These are phyloP conservation scores for Oenanthe javanica DNA, from an alignment of 140 eudicot genomes.

Conservation along the genomic window DNA sequence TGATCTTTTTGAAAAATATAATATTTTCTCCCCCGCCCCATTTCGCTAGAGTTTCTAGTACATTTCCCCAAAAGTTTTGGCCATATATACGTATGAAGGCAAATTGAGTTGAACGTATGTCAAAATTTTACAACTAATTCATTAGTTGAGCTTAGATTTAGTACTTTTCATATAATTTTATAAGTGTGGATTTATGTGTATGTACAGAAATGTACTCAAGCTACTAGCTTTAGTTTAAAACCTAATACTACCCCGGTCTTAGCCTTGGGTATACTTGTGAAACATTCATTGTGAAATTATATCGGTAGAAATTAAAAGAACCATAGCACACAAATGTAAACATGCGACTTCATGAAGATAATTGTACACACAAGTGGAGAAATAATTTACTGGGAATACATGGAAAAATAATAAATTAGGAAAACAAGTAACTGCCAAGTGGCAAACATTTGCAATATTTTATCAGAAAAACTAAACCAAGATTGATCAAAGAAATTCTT, in stretches of 20 bases:
- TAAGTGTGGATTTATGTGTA: no score
- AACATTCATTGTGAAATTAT: not conserved
- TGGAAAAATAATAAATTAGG: not conserved
- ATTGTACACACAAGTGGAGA: not conserved
- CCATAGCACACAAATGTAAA: not conserved
- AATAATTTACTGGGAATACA: not conserved
- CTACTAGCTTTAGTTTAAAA: no score
- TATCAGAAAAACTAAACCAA: not conserved
- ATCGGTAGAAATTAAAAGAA: not conserved
- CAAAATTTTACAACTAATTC: not conserved
- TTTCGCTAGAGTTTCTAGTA: no score
- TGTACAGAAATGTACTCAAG: no score
- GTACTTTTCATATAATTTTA: not conserved
- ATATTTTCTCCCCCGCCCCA: no score
- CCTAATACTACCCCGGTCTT: no score
- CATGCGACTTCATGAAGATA: not conserved
- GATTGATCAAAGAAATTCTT: slow-evolving; percentile 13
- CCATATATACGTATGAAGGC: not conserved
- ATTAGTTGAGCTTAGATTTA: not conserved
- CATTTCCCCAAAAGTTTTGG: not conserved
- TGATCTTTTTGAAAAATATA: no score
- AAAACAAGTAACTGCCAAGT: not conserved
- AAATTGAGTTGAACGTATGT: not conserved
- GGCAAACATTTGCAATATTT: not conserved
- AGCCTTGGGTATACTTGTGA: not conserved